Base-by-base conservation (phyloP, 352 stramenopile species). In the Globisporangium spinosum region DNA sequence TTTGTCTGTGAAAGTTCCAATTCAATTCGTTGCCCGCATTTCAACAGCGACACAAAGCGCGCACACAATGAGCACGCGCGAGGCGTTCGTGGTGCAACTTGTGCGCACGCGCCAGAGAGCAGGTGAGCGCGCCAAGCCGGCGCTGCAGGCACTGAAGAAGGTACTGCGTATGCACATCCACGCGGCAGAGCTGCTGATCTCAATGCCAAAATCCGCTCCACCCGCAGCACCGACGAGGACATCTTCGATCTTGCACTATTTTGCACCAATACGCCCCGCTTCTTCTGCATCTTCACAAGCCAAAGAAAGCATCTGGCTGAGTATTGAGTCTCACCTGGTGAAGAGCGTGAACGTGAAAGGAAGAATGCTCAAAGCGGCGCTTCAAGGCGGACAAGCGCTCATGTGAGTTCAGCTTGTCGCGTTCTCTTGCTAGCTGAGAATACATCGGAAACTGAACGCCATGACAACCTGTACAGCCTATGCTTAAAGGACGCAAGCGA, bases 81-180 rank as follows among this genome's bases (percentile, higher is more conserved):
- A 73, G 68, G 13, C 23, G 27, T 83, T 81, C 54, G 27, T 58
- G 6, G 77, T 84, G 67, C 75, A 75, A 29, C 62, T 87, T 49
- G 77, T 86, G 61, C 64, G 69, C 51, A 56, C 34, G 32, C 71
- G 63, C 13, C 22, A 22, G 29, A 43, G 35, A 35, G 25, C 13
- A n/a, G 53, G 54, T 27, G 22, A 32, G 7, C 29, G 15, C 22
- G 25, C 13, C 22, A 49, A 27, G 34, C 20, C 8, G 35, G 25
- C 49, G 10, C 77, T 85, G 17, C 75, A 83, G 61, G 71, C 61
- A 43, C 75, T 87, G 22, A 62, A 67, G 43, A 72, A 70, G 64
- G 15, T 54, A 51, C 69, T 85, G 17, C 25, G 17, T 0, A 58
- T 87, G 68, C 58, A 29, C 57, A 60, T 87, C 43, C 54, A 22